Evolutionary conservation across 164 flowering plant genomes (phyloP).

Genomic region (Aristolochia californica): DNA sequence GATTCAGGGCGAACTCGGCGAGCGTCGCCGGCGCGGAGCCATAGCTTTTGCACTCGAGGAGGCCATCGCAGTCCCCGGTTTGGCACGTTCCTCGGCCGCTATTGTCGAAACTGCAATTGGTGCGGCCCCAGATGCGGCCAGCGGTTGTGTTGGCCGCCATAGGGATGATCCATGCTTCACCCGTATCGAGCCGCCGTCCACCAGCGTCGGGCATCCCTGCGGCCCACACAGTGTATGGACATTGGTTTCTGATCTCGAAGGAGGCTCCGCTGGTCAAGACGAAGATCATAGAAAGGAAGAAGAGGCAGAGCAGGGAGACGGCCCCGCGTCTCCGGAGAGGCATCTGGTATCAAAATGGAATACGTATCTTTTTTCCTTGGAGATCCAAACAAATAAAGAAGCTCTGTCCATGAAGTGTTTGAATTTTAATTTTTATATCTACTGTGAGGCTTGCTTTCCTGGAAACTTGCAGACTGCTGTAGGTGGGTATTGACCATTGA

Average conservation of each 20-base stretch:
- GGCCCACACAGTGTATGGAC: neutral
- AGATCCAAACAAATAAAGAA: too few relatives aligned
- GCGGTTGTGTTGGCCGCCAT: neutral
- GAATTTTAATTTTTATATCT: too few relatives aligned
- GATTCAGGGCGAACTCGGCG: neutral
- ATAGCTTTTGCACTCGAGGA: neutral
- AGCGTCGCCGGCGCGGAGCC: neutral
- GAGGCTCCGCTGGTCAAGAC: neutral
- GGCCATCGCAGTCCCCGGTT: slow-evolving; percentile 1
- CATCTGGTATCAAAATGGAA: too few relatives aligned
- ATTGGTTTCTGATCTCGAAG: neutral
- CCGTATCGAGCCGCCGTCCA: neutral
- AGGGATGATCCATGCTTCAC: neutral
- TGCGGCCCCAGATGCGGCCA: slow-evolving; percentile 3
- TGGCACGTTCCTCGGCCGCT: slow-evolving; percentile 1
- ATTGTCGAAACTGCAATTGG: neutral
- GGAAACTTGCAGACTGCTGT: too few relatives aligned
- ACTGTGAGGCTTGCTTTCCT: too few relatives aligned
- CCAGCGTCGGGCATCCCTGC: neutral
- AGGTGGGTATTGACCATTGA: too few relatives aligned
- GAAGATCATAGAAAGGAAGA: neutral
- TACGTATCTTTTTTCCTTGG: too few relatives aligned
- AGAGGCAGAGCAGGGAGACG: neutral
- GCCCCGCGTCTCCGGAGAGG: too few relatives aligned
- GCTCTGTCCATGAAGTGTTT: too few relatives aligned